Conservation (phyloP, 257 asterid species). For the Nicotiana sylvestris region DNA sequence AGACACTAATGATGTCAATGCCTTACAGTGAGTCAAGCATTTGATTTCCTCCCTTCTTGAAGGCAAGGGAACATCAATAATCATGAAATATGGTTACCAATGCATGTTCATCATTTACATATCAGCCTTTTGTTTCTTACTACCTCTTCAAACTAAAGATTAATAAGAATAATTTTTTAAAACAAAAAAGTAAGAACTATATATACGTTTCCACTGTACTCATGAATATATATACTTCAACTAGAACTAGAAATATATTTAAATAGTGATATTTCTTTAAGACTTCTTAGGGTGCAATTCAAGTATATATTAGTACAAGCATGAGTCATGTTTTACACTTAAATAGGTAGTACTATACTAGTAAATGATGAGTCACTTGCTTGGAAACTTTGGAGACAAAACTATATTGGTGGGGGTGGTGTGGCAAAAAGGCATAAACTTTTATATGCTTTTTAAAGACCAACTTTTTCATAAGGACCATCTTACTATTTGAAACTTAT, state of each 20-base stretch:
- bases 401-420: not conserved
- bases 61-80: not conserved
- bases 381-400: constrained; percentile 3
- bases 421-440: not conserved
- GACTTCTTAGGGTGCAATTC: not conserved
- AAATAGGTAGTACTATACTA: not conserved
- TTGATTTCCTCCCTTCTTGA: not conserved
- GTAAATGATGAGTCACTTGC: not conserved
- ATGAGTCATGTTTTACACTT: not conserved
- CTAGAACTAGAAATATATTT: not conserved
- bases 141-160: not conserved
- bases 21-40: not conserved
- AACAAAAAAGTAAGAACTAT: not conserved
- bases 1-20: not conserved
- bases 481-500: not conserved
- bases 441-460: not conserved
- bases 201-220: not conserved
- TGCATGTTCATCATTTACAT: not conserved
- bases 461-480: not conserved
- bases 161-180: not conserved
- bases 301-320: not conserved
- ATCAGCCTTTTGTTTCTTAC: not conserved
- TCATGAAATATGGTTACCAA: not conserved
- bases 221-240: not conserved
- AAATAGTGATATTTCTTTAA: not conserved